phyloP scores from a whole-genome alignment of 1,284 basidiomycete species.

The Pisolithus thermaeus region DNA sequence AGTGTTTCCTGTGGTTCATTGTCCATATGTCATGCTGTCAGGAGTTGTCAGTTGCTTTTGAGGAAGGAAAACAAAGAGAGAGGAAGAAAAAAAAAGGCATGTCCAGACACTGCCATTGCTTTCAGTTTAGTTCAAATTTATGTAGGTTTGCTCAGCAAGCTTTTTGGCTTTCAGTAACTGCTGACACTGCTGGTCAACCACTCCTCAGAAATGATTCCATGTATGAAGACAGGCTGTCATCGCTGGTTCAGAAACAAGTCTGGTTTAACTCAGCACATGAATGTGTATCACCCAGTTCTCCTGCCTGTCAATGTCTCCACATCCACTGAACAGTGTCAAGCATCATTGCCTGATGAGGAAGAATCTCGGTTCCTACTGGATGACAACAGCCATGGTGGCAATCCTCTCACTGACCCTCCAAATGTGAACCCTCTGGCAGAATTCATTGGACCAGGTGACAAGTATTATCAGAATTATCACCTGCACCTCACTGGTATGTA shows the following conservation, averaged over 20 bases:
- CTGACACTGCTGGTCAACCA: no score
- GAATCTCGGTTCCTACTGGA: neutral
- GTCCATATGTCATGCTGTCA: neutral
- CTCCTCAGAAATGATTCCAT: neutral
- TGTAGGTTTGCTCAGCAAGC: neutral
- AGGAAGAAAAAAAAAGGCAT: neutral
- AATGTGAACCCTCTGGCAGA: neutral
- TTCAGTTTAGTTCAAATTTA: neutral
- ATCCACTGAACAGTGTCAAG: neutral
- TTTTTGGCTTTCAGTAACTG: no score
- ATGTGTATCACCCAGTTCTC: neutral
- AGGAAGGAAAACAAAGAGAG: neutral
- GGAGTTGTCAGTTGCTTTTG: neutral
- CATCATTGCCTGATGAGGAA: neutral
- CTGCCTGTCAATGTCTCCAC: neutral
- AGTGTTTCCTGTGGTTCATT: neutral
- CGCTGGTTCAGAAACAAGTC: slow-evolving; percentile 10
- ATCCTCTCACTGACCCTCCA: neutral
- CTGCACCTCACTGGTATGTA: neutral
- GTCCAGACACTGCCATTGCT: neutral
- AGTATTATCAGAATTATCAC: neutral
- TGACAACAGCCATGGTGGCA: neutral
- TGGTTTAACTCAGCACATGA: slow-evolving; percentile 9
- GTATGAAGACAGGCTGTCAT: neutral
- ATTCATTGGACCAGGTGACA: neutral